Evolutionary conservation across 2,329 filamentous ascomycete genomes (phyloP).

Genomic region (Zelopaecilomyces penicillatus): DNA sequence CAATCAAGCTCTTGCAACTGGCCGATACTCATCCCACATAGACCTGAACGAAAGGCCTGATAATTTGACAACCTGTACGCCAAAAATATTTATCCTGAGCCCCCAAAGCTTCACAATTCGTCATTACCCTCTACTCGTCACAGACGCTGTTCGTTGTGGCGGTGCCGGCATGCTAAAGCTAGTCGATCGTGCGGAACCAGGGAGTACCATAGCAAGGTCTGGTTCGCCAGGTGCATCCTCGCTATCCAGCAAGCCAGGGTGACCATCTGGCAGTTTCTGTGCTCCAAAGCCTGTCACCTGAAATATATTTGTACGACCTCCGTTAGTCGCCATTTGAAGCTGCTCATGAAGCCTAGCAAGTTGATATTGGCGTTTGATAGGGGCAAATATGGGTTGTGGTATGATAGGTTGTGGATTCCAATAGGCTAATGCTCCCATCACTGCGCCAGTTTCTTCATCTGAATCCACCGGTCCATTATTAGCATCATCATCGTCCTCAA

Average conservation of each 20-base stretch:
- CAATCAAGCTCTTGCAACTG: too few species aligned
- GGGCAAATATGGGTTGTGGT: constrained; percentile 52
- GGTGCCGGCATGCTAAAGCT: constrained; percentile 36
- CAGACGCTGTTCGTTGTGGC: constrained; percentile 37
- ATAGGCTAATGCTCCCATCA: constrained; percentile 72
- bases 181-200: constrained; percentile 32
- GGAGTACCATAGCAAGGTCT: constrained; percentile 35
- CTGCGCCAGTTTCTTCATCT: constrained; percentile 84
- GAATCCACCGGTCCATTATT: constrained; percentile 79
- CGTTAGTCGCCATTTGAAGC: constrained; percentile 57
- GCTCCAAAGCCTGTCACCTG: constrained; percentile 48
- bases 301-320: constrained; percentile 57
- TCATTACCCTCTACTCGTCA: constrained; percentile 37
- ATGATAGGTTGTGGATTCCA: constrained; percentile 74
- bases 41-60: too few species aligned
- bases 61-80: too few species aligned
- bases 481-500: constrained; percentile 77
- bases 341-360: constrained; percentile 56
- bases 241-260: constrained; percentile 36
- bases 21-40: too few species aligned
- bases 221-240: constrained; percentile 53
- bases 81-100: too few species aligned
- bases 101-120: not conserved
- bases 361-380: constrained; percentile 56
- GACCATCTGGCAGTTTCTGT: constrained; percentile 44